These are phyloP conservation scores for Phlebiopsis gigantea DNA, from an alignment of 768 basidiomycete species.

Conservation along the genomic window DNA sequence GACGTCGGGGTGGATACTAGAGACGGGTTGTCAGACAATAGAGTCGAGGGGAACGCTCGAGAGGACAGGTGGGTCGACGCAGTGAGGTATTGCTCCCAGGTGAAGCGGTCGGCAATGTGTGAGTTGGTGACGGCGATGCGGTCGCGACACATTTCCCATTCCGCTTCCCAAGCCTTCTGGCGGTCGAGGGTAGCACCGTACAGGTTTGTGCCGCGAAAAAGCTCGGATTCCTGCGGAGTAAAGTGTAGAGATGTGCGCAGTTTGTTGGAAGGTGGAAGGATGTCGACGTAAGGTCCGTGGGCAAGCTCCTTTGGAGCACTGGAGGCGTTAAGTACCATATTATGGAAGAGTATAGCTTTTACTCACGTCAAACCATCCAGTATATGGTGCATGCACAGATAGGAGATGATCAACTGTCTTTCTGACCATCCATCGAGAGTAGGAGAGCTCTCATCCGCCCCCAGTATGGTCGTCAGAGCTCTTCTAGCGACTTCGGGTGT, in stretches of 20 bases:
- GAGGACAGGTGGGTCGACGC: conserved; percentile 80
- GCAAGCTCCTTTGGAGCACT: conserved; percentile 11
- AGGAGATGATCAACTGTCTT: conserved; percentile 63
- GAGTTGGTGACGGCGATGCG: conserved; percentile 28
- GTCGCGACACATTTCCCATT: conserved; percentile 54
- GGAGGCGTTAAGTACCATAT: not conserved
- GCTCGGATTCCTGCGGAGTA: conserved; percentile 49
- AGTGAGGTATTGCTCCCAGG: conserved; percentile 69
- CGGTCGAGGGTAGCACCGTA: conserved; percentile 73
- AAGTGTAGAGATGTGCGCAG: conserved; percentile 77
- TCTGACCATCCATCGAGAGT: conserved; percentile 44
- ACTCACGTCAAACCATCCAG: conserved; percentile 29
- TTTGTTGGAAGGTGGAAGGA: conserved; percentile 51
- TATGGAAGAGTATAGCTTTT: not conserved
- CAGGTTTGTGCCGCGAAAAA: conserved; percentile 76
- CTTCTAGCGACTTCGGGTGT: conserved; percentile 44
- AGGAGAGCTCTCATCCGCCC: conserved; percentile 12
- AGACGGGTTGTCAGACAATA: conserved; percentile 56
- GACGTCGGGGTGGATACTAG: conserved; percentile 46
- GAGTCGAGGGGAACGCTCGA: conserved; percentile 82
- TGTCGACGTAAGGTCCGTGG: conserved; percentile 62
- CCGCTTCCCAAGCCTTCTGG: conserved; percentile 49
- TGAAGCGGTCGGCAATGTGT: conserved; percentile 33
- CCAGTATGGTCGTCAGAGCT: conserved; percentile 40
- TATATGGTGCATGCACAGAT: conserved; percentile 63